Evolutionary conservation across 2,329 filamentous ascomycete species (phyloP), one percentile per base, ranked within the genome.

Genomic region (Monosporascus sp.): DNA sequence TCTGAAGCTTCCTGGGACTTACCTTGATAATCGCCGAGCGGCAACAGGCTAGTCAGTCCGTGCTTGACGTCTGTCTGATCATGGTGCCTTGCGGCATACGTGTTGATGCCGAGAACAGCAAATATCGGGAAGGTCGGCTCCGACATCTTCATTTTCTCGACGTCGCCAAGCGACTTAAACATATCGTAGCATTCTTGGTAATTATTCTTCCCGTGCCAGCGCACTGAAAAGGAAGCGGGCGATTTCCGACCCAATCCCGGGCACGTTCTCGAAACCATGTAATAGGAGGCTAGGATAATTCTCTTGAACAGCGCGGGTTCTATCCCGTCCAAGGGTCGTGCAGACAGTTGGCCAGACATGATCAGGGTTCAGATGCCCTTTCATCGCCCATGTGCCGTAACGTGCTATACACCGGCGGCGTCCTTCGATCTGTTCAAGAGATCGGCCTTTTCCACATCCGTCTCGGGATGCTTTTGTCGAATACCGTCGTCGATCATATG

Each of bases 61-160:
- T 49, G 52, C 31, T 53, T 49, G 50, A 55, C 48, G 22, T 57
- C 55, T n/a, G 41, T 57, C 6, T 36, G 48, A 36, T 57, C 55
- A 7, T 9, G 41, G 25, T 46, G 49, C n/a, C 39, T 44, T 18
- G 15, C 49, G 24, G 52, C 51, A 22, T 45, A 54, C 17, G 49
- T 35, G 48, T 51, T 51, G 36, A 51, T 48, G 11, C 52, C 49
- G 8, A 54, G 44, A 17, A 51, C 49, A 14, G 43, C 17, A 2
- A 51, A 22, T 2, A 36, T 50, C 5, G 44, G n/a, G 38, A 49
- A 56, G 11, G 41, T 54, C 6, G 48, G 51, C 18, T 45, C 46
- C 11, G 49, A 54, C 25, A 54, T 22, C 25, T 43, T 18, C 49
- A 52, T 50, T 18, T 24, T 25, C 15, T 44, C n/a, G 7, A 24